Conservation (phyloP, 257 asterid genomes). For the Solanum habrochaites region DNA sequence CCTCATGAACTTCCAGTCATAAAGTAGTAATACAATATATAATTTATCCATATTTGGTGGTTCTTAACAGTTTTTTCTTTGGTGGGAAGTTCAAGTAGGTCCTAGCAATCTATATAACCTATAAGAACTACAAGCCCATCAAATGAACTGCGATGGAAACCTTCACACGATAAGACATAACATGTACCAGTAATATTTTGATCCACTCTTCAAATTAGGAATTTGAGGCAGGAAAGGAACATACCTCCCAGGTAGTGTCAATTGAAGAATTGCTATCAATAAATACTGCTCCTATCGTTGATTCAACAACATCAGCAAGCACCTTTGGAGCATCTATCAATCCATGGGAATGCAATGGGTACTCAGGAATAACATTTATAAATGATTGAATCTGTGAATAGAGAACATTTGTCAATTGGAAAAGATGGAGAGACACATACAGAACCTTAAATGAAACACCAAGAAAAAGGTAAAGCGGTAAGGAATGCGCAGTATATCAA, state of each 20-base stretch:
- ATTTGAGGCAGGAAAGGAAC: not conserved
- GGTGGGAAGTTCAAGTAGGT: not conserved
- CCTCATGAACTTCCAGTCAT: not conserved
- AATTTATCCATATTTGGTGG: not conserved
- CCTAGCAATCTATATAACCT: not conserved
- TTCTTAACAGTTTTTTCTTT: not conserved
- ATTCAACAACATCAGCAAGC: constrained; percentile 80
- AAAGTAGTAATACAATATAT: not conserved
- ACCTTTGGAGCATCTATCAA: constrained; percentile 68
- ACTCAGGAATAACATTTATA: constrained; percentile 42
- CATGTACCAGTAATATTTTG: not conserved
- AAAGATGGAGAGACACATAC: not conserved
- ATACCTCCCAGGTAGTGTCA: constrained; percentile 71
- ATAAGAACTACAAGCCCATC: not conserved
- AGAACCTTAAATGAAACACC: not conserved
- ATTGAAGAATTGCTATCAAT: constrained; percentile 56
- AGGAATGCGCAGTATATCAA: not conserved
- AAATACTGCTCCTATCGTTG: constrained; percentile 79
- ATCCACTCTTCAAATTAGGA: not conserved
- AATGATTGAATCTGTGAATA: constrained; percentile 52
- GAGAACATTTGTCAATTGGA: not conserved
- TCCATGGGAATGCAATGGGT: constrained; percentile 79
- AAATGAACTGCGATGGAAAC: not conserved
- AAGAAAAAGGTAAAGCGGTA: not conserved
- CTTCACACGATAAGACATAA: not conserved